Percentiles rank a stretch among this genome's conserved stretches.
These are phyloP conservation scores for Talaromyces sp. DNA, from an alignment of 2,329 filamentous ascomycete genomes.

Conservation along the genomic window DNA sequence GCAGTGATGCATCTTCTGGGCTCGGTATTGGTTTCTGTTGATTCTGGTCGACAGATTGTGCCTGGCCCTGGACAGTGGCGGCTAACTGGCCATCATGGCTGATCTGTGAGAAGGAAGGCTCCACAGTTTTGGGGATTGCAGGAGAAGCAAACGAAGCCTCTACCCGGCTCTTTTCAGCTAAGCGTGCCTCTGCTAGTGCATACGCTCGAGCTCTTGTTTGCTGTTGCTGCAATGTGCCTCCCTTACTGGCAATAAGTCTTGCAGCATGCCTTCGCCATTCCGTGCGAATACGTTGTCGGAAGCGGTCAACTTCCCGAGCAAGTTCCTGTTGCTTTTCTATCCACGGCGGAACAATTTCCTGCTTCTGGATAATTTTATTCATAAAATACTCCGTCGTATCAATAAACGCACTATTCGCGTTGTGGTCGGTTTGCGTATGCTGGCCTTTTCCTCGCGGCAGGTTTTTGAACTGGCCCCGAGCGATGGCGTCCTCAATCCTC, in stretches of 20 bases:
- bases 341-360: slow-evolving; percentile 95
- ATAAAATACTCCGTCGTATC: slow-evolving; percentile 97
- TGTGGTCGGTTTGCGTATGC: slow-evolving; percentile 65
- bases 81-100: slow-evolving; percentile 21
- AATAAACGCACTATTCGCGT: slow-evolving; percentile 80
- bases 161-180: slow-evolving; percentile 19
- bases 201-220: slow-evolving; percentile 66
- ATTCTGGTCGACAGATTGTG: background rate
- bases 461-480: slow-evolving; percentile 80
- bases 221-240: slow-evolving; percentile 69
- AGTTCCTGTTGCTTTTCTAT: slow-evolving; percentile 98
- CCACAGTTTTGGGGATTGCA: background rate
- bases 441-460: slow-evolving; percentile 74
- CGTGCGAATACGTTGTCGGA: slow-evolving; percentile 66
- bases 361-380: slow-evolving; percentile 97
- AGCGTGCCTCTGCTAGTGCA: slow-evolving; percentile 64
- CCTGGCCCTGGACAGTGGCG: background rate
- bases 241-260: slow-evolving; percentile 68
- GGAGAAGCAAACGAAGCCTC: slow-evolving; percentile 19
- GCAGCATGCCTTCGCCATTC: slow-evolving; percentile 85
- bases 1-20: slow-evolving; percentile 19
- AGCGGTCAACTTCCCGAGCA: slow-evolving; percentile 60
- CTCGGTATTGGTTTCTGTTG: background rate
- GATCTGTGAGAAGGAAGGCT: slow-evolving; percentile 15
- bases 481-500: slow-evolving; percentile 88